Evolutionary conservation across 1,284 basidiomycete species (phyloP), one percentile per base, ranked within the genome.

Genomic region (Ustilago loliicola): DNA sequence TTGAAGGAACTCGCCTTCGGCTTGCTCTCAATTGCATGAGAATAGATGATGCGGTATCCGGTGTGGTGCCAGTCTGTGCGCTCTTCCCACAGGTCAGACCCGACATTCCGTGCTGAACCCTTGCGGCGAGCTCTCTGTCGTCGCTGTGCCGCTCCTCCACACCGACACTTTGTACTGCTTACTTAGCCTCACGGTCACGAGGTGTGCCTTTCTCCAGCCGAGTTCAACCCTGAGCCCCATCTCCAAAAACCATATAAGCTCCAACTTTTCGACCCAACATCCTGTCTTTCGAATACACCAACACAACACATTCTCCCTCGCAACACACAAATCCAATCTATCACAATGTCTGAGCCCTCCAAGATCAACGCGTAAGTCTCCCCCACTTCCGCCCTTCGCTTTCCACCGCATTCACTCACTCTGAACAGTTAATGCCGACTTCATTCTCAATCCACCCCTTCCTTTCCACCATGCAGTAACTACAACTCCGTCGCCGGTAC

Each of bases 341-440:
- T 64, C 74, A 80, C 36, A 63, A 80, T 80, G 78, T 54, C 78
- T 77, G 78, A 80, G 40, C 78, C 78, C 61, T 74, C 71, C 69
- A 80, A 80, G 72, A 21, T 51, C 9, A 77, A 77, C 78, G 78
- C 68, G 71, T 77, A 77, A 55, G 71, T 38, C 38, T 48, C 62
- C 7, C 53, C 34, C 50, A 1, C 42, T 34, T 34, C 32, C 32
- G 32, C 11, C 11, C 32, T 34, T 34, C 32, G 32, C 11, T 19
- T 3, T 38, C 9, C 34, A 3, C 34, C 13, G 13, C 9, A 21
- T 21, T 8, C 25, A 6, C 13, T 21, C 23, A 25, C 36, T 1
- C 50, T 45, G 17, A 7, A 34, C 51, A 50, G 11, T 17, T 36
- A 13, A 17, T 52, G 51, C 36, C 52, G 9, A 2, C n/a, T 21